Base-by-base conservation (phyloP, 331 rosid species). In the Prunus yedoensis region DNA sequence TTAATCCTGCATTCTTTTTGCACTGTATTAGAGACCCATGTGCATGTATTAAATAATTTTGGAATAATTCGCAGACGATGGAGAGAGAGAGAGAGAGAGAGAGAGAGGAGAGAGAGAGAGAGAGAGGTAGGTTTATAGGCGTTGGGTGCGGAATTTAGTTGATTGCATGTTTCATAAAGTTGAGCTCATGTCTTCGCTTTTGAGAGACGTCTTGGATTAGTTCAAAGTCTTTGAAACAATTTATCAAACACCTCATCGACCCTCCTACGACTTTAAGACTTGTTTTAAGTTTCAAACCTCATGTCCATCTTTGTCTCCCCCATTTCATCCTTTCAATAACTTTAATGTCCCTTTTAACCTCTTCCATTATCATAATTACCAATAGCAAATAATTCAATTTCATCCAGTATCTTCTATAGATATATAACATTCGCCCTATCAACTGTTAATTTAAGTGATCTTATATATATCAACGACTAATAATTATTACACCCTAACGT, bases 161-260 rank as follows among this genome's bases (percentile, higher is more conserved):
- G 68, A 73, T 73, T 73, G 69, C 77, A 73, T 73, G 77, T 73
- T 73, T 45, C 69, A 73, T 73, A 73, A 73, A 73, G 77, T 73
- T 73, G 77, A n/a, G 69, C 4, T 59, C 77, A 60, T 73, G 77
- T 73, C 77, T 27, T 60, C 25, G 47, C 77, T 61, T 60, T 73
- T 62, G 32, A 73, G 69, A 73, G 77, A 58, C 25, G 30, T 73
- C 25, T 71, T 71, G 68, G 18, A 41, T 72, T 72, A 58, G n/a
- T 72, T 58, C 76, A 9, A 58, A 72, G 77, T 73, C 68, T 46
- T 60, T 27, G 77, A 46, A 58, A 13, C 68, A 73, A 58, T 59
- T 58, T 73, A 62, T 43, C 53, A 58, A 73, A 25, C 46, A 45
- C 45, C 66, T 56, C 43, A 13, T 45, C 60, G n/a, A 41, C 28